Evolutionary conservation across 352 stramenopile genomes (phyloP).

Genomic region (Elongisporangium undulatum): DNA sequence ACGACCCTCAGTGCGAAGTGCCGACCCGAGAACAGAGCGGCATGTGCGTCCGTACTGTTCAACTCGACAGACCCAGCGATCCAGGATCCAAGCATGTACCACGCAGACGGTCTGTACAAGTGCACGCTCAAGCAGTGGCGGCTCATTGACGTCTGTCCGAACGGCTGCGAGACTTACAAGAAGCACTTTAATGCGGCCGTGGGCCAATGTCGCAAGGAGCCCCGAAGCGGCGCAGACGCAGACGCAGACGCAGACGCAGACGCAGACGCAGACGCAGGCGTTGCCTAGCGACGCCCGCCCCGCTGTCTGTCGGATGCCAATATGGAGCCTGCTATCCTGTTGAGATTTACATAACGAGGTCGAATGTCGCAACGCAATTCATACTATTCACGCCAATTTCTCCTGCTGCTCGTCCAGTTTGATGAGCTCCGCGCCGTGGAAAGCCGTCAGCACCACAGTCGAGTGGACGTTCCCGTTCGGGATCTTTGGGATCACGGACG

Average conservation of each 20-base stretch:
- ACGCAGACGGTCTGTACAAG: neutral
- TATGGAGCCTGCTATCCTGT: neutral
- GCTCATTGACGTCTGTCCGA: neutral
- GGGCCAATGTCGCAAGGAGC: neutral
- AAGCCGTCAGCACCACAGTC: slow-evolving; percentile 63
- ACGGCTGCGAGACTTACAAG: neutral
- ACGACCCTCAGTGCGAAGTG: neutral
- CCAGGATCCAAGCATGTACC: neutral
- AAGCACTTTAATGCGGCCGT: neutral
- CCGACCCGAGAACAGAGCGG: neutral
- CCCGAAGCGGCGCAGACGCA: neutral
- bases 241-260: neutral
- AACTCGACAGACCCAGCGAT: neutral
- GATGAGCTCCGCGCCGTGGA: slow-evolving; percentile 42
- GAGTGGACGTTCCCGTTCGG: slow-evolving; percentile 77
- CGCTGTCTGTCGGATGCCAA: neutral
- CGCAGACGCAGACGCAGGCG: neutral
- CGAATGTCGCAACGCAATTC: neutral
- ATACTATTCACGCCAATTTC: neutral
- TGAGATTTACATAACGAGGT: no score
- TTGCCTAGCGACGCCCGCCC: neutral
- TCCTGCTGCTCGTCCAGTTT: slow-evolving; percentile 12
- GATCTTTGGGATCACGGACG: slow-evolving; percentile 63
- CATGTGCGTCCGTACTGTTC: neutral
- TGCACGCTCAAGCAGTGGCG: neutral